Conservation (phyloP, 177 flowering plant genomes). For the Vitis hybrid region DNA sequence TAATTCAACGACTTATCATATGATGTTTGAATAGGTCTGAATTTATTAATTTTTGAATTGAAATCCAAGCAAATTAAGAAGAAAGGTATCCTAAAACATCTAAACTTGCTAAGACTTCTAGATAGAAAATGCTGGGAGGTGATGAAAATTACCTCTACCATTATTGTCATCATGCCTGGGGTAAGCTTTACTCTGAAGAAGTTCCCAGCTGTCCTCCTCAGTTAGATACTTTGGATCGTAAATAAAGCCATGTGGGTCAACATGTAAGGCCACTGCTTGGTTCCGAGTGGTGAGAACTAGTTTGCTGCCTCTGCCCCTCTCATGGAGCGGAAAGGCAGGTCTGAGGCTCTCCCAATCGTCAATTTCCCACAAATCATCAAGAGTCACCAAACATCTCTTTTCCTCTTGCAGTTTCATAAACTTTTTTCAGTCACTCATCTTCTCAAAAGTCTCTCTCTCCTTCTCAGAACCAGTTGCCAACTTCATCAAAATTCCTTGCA, state of each 20-base stretch:
- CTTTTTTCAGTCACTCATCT: not conserved
- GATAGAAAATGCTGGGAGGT: too few relatives aligned
- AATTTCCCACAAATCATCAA: slow-evolving; percentile 27
- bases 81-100: too few relatives aligned
- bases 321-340: slow-evolving; percentile 13
- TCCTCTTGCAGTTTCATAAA: slow-evolving; percentile 4
- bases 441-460: not conserved
- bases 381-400: slow-evolving; percentile 15
- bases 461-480: not conserved
- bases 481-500: slow-evolving; percentile 13
- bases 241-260: slow-evolving; percentile 1
- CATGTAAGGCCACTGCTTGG: slow-evolving; percentile 15
- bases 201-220: slow-evolving; percentile 20
- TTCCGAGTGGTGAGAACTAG: slow-evolving; percentile 16
- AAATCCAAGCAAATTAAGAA: too few relatives aligned
- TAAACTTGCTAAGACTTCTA: too few relatives aligned
- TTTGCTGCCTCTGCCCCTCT: slow-evolving; percentile 4
- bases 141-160: too few relatives aligned
- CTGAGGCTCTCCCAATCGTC: slow-evolving; percentile 16
- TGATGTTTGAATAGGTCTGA: too few relatives aligned
- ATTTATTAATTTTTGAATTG: too few relatives aligned
- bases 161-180: too few relatives aligned
- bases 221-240: slow-evolving; percentile 6
- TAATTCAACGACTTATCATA: too few relatives aligned
- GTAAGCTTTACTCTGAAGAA: slow-evolving; percentile 14